Percentiles rank a stretch among this genome's conserved stretches.
Conservation (phyloP, 2,329 filamentous ascomycete genomes). For the Epichloe gansuensis region DNA sequence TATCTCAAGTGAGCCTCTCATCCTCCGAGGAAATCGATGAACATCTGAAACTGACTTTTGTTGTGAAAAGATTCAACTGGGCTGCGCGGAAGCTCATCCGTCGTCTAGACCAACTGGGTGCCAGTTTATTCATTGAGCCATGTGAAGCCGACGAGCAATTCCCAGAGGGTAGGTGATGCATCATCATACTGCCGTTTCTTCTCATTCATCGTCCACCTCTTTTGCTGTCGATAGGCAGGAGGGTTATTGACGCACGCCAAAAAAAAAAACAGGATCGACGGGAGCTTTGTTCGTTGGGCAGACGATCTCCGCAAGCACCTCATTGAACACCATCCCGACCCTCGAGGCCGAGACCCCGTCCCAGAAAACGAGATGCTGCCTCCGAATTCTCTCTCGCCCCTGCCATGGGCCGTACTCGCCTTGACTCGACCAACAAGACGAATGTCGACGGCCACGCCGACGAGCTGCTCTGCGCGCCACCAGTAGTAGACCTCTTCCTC, state of each 20-base stretch:
- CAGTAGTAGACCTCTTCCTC: conserved; percentile 25
- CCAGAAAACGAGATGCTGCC: conserved; percentile 62
- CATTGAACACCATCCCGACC: conserved; percentile 55
- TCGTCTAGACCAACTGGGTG: conserved; percentile 73
- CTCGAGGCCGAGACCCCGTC: conserved; percentile 55
- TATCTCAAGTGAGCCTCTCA: conserved; percentile 61
- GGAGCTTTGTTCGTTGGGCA: conserved; percentile 69
- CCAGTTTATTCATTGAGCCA: conserved; percentile 58
- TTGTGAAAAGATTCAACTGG: conserved; percentile 65
- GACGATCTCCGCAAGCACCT: conserved; percentile 54
- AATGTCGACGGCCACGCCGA: conserved; percentile 8
- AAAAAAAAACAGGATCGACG: conserved; percentile 52
- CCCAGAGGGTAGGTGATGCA: conserved; percentile 54
- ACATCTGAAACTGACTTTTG: background rate
- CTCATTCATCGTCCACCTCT: background rate
- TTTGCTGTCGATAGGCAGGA: background rate
- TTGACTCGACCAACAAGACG: background rate
- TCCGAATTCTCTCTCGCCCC: conserved; percentile 42
- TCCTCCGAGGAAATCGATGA: background rate
- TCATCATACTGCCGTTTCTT: conserved; percentile 15
- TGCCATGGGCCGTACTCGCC: conserved; percentile 9
- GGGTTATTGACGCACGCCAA: background rate
- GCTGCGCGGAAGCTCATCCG: conserved; percentile 80
- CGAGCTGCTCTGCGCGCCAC: conserved; percentile 15
- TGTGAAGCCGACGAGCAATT: conserved; percentile 93